Evolutionary conservation across 202 grass and related monocot species (phyloP), one percentile per base, ranked within the genome.

Genomic region (Saccharum hybrid): DNA sequence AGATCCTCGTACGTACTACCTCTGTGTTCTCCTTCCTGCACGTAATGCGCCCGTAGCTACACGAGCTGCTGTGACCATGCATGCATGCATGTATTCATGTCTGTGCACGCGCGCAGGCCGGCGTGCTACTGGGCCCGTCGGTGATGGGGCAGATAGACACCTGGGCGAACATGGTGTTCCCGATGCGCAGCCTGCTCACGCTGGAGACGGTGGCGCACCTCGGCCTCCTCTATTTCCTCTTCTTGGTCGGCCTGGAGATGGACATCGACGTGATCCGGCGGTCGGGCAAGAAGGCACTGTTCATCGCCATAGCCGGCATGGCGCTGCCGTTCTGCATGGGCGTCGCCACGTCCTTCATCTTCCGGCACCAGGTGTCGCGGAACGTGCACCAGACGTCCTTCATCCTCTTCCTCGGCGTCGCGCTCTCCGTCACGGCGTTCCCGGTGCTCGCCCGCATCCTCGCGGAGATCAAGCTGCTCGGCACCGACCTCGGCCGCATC

Each of bases 201-300:
- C 72, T 97, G 40, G 88, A 94, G 86, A 94, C 90, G 36, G 84
- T 92, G 78, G 94, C 88, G 21, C 85, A 92, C 81, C 66, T 94
- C 0, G 92, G 90, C 12, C 88, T 94, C 18, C 66, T 94, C 48
- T 92, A 88, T 72, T 97, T 92, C 86, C 82, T 97, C 57, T 97
- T 97, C 84, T 54, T 94, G 2, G 78, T 97, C 0, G 92, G 92
- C 31, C 83, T 97, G 63, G 92, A 97, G 90, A 94, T 97, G 94
- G 90, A 97, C 88, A 62, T 94, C 5, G 68, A 82, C 39, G 74
- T 92, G 10, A 82, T 94, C 52, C 77, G 60, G 34, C 69, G 72
- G 10, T 80, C 83, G 26, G 86, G 92, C 10, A 92, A 86, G 86
- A 94, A 84, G 84, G 90, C 86, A 10, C n/a, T 94, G 16, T 75